Base-by-base conservation (phyloP, 1,139 yeast species). In the Geotrichum aggregatum region DNA sequence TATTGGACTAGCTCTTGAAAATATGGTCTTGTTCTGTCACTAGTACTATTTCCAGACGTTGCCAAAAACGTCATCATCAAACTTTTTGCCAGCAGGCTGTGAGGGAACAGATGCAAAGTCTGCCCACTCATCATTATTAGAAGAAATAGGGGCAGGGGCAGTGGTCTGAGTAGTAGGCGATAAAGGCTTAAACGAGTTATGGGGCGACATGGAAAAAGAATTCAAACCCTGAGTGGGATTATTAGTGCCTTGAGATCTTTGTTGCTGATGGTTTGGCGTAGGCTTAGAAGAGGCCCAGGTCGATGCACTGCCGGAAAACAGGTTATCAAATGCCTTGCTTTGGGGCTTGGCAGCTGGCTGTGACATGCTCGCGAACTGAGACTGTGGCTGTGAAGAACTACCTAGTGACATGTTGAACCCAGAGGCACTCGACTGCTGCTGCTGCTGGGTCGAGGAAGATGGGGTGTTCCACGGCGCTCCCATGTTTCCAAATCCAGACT, bases 41-140 rank as follows among this genome's bases (percentile, higher is more conserved):
- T 34, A 6, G 14, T 34, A 13, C 42, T 59, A 67, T 51, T 63
- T 66, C 92, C 91, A 84, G 5, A 84, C 91, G 64, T 81, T 82
- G 51, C 78, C 77, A 65, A 82, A 82, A 39, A 82, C 70, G 58
- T 84, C 91, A 57, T 84, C 88, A 55, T 79, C 84, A 41, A 76
- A 66, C 5, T 76, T 71, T 50, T 69, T 69, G 7, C 39, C 28
- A 8, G 49, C 30, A 13, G 16, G 16, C 11, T 61, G 28, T 16
- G 61, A 49, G 35, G 67, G 61, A 10, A 63, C 61, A 5, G 62
- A 58, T 28, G 61, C 50, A 50, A 61, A 63, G 14, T 61, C 52
- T 4, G 59, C 58, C 65, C 66, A 59, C 41, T 62, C 59, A 56
- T 65, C 28, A 5, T 18, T 13, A 18, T 11, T 7, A n/a, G 38